Evolutionary conservation across 805 yeast genomes (phyloP).

Genomic region (Clavispora phyllophila): DNA sequence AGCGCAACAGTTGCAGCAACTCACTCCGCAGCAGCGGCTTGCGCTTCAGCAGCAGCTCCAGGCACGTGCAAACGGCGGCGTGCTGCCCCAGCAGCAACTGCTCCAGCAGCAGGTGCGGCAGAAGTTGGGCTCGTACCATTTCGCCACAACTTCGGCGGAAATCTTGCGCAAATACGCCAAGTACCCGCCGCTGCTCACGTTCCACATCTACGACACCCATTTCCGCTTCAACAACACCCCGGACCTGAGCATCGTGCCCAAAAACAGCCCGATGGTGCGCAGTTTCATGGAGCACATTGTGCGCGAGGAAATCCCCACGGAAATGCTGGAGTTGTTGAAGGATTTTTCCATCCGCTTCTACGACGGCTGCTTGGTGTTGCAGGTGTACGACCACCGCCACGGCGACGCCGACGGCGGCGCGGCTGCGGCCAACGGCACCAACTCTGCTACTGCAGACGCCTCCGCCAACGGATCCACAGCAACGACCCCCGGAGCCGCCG

Average conservation of each 20-base stretch:
- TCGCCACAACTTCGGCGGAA: slow-evolving; percentile 67
- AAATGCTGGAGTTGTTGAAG: slow-evolving; percentile 80
- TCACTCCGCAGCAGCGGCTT: slow-evolving; percentile 2
- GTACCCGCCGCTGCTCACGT: slow-evolving; percentile 75
- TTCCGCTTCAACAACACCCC: slow-evolving; percentile 83
- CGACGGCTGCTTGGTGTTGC: slow-evolving; percentile 85
- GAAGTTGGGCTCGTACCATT: slow-evolving; percentile 40
- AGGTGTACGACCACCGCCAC: slow-evolving; percentile 81
- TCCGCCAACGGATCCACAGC: not conserved
- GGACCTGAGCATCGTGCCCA: slow-evolving; percentile 76
- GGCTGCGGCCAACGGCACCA: not conserved
- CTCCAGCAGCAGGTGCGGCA: slow-evolving; percentile 20
- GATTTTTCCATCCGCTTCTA: slow-evolving; percentile 82
- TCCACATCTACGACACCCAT: slow-evolving; percentile 89
- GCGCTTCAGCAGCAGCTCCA: slow-evolving; percentile 6
- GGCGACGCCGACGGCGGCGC: not conserved
- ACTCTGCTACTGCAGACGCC: not conserved
- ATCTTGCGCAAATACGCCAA: slow-evolving; percentile 72
- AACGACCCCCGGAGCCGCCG: too few species aligned
- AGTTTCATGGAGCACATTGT: slow-evolving; percentile 78
- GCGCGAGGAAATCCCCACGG: slow-evolving; percentile 79
- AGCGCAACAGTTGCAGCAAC: not conserved
- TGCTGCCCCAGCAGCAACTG: slow-evolving; percentile 14
- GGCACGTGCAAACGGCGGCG: slow-evolving; percentile 1
- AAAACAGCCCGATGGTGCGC: slow-evolving; percentile 68